A percentile compares a stretch with the other conserved stretches of the same genome.
Evolutionary conservation across 148 eudicot genomes (phyloP).

Genomic region (Rhododendron mucronatum): DNA sequence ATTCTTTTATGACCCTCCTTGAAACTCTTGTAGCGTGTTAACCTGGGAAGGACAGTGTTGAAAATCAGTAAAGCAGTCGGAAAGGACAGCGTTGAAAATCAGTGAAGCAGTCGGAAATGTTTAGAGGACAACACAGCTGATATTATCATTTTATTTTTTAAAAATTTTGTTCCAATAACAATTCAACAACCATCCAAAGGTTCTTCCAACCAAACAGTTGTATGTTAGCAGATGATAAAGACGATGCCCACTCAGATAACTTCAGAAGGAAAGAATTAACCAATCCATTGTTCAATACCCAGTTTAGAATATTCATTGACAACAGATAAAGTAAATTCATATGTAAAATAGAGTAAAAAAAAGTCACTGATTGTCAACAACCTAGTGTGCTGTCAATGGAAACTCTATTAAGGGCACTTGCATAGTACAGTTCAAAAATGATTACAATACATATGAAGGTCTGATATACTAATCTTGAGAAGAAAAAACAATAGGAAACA

Average conservation of each 20-base stretch:
- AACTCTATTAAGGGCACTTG: neutral
- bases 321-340: neutral
- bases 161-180: neutral
- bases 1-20: constrained; percentile 94
- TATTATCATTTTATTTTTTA: neutral
- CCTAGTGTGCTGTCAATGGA: neutral
- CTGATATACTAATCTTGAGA: neutral
- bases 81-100: neutral
- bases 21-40: constrained; percentile 86
- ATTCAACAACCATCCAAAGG: neutral
- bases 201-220: neutral
- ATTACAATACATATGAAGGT: neutral
- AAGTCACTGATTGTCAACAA: neutral
- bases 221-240: neutral
- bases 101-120: neutral
- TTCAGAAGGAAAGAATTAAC: neutral
- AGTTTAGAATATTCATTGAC: neutral
- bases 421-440: neutral
- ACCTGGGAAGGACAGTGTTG: constrained; percentile 24
- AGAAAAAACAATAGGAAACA: neutral
- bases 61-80: neutral
- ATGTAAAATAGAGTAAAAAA: neutral
- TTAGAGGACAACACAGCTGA: neutral
- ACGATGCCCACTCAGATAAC: neutral
- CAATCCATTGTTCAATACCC: neutral